Evolutionary conservation across 345 rosid species (phyloP).

Genomic region (Eucalyptus microcorys): DNA sequence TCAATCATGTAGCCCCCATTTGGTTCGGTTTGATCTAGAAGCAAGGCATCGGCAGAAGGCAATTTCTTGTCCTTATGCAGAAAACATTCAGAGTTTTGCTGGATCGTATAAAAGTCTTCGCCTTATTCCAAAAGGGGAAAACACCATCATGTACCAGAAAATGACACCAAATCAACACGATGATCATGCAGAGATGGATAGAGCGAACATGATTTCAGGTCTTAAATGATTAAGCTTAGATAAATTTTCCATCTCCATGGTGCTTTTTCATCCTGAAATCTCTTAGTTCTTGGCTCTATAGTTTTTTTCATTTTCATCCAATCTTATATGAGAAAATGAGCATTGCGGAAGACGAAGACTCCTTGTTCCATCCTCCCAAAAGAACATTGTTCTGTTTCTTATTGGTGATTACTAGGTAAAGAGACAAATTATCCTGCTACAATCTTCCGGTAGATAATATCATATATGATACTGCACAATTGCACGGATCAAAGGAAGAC

Average conservation of each 20-base stretch:
- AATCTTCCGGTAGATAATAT: neutral
- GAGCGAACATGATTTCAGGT: neutral
- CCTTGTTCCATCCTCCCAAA: neutral
- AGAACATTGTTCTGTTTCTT: neutral
- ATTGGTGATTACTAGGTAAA: neutral
- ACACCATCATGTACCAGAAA: neutral
- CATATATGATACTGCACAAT: neutral
- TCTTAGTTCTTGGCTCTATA: neutral
- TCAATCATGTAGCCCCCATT: neutral
- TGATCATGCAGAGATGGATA: neutral
- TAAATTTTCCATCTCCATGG: neutral
- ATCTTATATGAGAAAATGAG: neutral
- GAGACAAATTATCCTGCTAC: neutral
- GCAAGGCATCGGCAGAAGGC: neutral
- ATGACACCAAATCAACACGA: neutral
- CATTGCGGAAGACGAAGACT: neutral
- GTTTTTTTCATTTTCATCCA: neutral
- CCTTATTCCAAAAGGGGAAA: neutral
- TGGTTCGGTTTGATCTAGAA: constrained; percentile 10
- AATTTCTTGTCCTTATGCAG: neutral
- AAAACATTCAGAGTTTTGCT: neutral
- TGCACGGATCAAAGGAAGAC: neutral
- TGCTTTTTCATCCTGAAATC: neutral
- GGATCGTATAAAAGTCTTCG: neutral
- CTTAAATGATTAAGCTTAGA: neutral